phyloP scores from a whole-genome alignment of 177 flowering plant genomes.

The Vitis hybrid region DNA sequence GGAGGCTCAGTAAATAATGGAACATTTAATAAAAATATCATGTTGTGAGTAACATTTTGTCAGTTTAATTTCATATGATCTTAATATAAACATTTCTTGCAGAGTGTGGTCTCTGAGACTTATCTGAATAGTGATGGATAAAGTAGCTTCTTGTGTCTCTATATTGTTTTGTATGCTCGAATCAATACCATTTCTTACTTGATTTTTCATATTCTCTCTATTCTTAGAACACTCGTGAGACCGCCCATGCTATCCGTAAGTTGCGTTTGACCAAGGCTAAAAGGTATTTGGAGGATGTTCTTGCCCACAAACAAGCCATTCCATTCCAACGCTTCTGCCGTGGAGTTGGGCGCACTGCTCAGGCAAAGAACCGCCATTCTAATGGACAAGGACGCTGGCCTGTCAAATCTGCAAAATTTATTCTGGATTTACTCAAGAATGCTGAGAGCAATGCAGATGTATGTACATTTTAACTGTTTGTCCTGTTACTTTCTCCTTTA shows the following conservation, averaged over 20 bases:
- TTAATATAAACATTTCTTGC: no score
- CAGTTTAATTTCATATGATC: no score
- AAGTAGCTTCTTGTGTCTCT: background rate
- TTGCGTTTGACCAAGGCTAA: constrained; percentile 43
- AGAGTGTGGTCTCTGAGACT: no score
- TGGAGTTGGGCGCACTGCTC: constrained; percentile 52
- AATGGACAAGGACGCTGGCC: constrained; percentile 58
- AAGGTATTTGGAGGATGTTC: constrained; percentile 46
- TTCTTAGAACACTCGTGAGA: constrained; percentile 41
- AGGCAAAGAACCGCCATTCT: constrained; percentile 46
- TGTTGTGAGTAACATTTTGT: no score
- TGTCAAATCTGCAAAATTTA: constrained; percentile 40
- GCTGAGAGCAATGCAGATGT: constrained; percentile 53
- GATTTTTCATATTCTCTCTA: background rate
- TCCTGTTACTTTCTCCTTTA: background rate
- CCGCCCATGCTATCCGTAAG: constrained; percentile 40
- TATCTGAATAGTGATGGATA: no score
- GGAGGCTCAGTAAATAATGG: no score
- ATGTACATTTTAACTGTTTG: background rate
- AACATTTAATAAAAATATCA: no score
- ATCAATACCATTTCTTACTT: background rate
- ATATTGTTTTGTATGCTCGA: background rate
- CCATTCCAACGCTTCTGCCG: constrained; percentile 45
- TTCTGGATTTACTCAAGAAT: constrained; percentile 44
- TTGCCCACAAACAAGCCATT: constrained; percentile 49